phyloP scores from a whole-genome alignment of 176 grass and related monocot genomes.

The Thalia dealbata region DNA sequence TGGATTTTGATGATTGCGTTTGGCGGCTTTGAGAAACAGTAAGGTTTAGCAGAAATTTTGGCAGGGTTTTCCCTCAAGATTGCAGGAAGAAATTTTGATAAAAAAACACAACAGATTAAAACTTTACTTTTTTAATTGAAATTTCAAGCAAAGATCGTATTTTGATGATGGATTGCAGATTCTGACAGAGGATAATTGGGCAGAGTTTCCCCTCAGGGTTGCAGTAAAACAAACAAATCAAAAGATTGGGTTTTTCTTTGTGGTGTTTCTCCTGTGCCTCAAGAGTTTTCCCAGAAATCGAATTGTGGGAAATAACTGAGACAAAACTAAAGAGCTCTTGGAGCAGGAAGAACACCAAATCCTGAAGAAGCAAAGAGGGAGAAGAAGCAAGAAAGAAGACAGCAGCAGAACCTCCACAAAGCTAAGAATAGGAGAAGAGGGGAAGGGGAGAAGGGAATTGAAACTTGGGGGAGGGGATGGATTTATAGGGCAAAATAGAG shows the following conservation, averaged over 20 bases:
- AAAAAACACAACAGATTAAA: background rate
- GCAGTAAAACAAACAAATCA: background rate
- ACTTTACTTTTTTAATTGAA: background rate
- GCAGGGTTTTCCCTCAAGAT: background rate
- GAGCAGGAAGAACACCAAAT: background rate
- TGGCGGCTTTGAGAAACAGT: background rate
- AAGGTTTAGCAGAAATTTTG: background rate
- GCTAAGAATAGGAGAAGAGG: slow-evolving; percentile 9
- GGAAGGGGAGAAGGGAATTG: slow-evolving; percentile 62
- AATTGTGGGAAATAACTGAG: too few species aligned
- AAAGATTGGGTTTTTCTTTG: background rate
- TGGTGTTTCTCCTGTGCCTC: background rate
- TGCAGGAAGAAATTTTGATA: background rate
- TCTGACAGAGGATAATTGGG: background rate
- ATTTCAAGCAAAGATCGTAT: background rate
- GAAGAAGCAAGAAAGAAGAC: background rate
- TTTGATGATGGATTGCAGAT: background rate
- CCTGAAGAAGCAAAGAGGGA: background rate
- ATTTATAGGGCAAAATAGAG: slow-evolving; percentile 50
- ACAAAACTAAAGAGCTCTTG: background rate
- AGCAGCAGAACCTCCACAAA: background rate
- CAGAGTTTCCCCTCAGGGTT: background rate
- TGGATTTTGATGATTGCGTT: background rate
- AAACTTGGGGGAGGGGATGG: slow-evolving; percentile 23
- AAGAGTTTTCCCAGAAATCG: too few species aligned